A percentile compares a stretch with the other conserved stretches of the same genome.
phyloP scores from a whole-genome alignment of 306 rosid genomes.

The Acacia crassicarpa region DNA sequence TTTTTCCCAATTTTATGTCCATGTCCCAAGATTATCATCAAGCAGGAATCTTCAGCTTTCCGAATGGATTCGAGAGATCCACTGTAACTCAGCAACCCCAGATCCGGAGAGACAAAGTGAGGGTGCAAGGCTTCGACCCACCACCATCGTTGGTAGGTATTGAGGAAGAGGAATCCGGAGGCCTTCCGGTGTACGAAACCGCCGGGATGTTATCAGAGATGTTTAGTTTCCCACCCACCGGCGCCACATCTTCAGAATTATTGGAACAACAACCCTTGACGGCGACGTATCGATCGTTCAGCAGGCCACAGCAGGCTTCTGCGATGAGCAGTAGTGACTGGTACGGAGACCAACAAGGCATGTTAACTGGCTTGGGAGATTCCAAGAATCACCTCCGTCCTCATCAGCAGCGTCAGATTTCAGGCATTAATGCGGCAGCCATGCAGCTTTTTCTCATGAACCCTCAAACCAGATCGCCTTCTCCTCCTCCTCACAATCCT shows the following conservation, averaged over 20 bases:
- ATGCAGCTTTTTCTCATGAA: slow-evolving; percentile 96
- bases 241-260: slow-evolving; percentile 41
- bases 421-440: slow-evolving; percentile 85
- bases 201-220: slow-evolving; percentile 92
- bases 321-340: slow-evolving; percentile 45
- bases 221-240: slow-evolving; percentile 66
- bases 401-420: slow-evolving; percentile 40
- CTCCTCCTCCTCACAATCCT: slow-evolving; percentile 55
- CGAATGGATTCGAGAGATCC: slow-evolving; percentile 87
- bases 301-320: slow-evolving; percentile 32
- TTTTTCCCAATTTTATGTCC: slow-evolving; percentile 75
- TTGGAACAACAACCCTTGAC: slow-evolving; percentile 56
- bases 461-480: slow-evolving; percentile 74
- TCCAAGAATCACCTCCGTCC: slow-evolving; percentile 42
- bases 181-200: slow-evolving; percentile 62
- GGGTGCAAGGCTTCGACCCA: slow-evolving; percentile 62
- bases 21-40: slow-evolving; percentile 94
- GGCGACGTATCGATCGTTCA: slow-evolving; percentile 36
- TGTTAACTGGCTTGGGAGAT: slow-evolving; percentile 43
- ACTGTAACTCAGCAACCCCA: slow-evolving; percentile 36
- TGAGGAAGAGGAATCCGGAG: slow-evolving; percentile 59
- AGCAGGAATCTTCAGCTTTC: slow-evolving; percentile 68
- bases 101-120: slow-evolving; percentile 85
- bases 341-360: slow-evolving; percentile 59
- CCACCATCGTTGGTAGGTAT: slow-evolving; percentile 62